These are phyloP conservation scores for Apiospora aurea DNA, from an alignment of 2,329 filamentous ascomycete species.

Conservation along the genomic window DNA sequence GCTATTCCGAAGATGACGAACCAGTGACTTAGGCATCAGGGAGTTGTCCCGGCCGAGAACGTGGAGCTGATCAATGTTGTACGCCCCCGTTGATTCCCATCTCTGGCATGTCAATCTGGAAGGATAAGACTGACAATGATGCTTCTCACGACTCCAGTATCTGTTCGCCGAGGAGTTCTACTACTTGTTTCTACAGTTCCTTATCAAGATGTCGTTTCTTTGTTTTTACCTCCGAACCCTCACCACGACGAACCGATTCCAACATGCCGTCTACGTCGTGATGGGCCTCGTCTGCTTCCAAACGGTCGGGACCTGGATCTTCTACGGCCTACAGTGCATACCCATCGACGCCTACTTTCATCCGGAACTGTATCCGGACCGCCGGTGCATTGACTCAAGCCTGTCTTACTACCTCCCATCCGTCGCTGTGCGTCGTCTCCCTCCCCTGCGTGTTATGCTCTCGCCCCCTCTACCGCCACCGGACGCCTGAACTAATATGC, in stretches of 20 bases:
- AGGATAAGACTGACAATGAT: background rate
- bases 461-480: no score
- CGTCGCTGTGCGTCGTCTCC: no score
- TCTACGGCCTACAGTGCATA: conserved; percentile 42
- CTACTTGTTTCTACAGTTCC: conserved; percentile 41
- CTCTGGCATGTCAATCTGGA: background rate
- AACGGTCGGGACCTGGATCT: conserved; percentile 39
- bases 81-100: background rate
- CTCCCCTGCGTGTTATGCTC: no score
- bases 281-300: conserved; percentile 35
- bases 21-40: background rate
- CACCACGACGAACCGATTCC: conserved; percentile 36
- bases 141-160: conserved; percentile 26
- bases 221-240: conserved; percentile 43
- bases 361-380: conserved; percentile 35
- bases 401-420: background rate
- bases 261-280: conserved; percentile 34
- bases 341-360: conserved; percentile 41
- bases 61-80: background rate
- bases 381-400: conserved; percentile 32
- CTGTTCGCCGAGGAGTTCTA: conserved; percentile 43
- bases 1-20: background rate
- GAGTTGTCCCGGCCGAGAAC: background rate
- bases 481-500: no score
- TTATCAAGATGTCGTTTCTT: conserved; percentile 43